These are phyloP conservation scores for Ogataea glucozyma DNA, from an alignment of 805 yeast genomes.

Conservation along the genomic window DNA sequence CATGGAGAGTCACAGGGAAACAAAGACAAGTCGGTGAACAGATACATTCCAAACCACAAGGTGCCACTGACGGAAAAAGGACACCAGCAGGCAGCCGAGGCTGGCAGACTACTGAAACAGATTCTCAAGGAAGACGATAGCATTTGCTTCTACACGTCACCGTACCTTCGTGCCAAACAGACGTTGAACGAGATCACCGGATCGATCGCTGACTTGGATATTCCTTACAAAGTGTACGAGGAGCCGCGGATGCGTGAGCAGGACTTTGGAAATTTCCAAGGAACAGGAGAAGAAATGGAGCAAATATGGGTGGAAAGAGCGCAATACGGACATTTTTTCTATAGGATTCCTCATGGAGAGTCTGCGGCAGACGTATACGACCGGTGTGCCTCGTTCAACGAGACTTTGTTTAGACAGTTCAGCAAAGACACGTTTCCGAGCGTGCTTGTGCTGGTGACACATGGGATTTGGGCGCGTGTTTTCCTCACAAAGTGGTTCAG, in stretches of 20 bases:
- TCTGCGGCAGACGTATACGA: constrained; percentile 96
- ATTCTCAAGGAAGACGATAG: constrained; percentile 45
- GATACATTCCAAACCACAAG: constrained; percentile 75
- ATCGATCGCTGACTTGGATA: constrained; percentile 43
- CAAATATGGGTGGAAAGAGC: constrained; percentile 82
- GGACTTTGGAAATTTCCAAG: constrained; percentile 92
- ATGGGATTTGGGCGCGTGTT: constrained; percentile 93
- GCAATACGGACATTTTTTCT: constrained; percentile 84
- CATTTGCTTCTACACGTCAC: constrained; percentile 82
- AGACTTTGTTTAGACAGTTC: constrained; percentile 81
- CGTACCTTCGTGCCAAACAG: constrained; percentile 81
- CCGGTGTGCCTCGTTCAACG: constrained; percentile 87
- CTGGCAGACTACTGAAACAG: constrained; percentile 51
- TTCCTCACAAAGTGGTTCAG: constrained; percentile 93
- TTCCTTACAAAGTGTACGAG: constrained; percentile 64
- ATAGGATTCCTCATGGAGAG: constrained; percentile 90
- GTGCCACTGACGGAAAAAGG: constrained; percentile 75
- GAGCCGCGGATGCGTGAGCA: constrained; percentile 94
- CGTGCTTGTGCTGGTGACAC: constrained; percentile 82
- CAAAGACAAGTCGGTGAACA: constrained; percentile 78
- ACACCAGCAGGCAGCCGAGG: constrained; percentile 58
- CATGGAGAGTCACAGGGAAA: constrained; percentile 96
- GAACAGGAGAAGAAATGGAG: constrained; percentile 73
- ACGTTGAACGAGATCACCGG: constrained; percentile 72
- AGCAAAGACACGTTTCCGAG: constrained; percentile 69